These are phyloP conservation scores for Zelopaecilomyces penicillatus DNA, from an alignment of 2,329 filamentous ascomycete genomes.

Conservation along the genomic window DNA sequence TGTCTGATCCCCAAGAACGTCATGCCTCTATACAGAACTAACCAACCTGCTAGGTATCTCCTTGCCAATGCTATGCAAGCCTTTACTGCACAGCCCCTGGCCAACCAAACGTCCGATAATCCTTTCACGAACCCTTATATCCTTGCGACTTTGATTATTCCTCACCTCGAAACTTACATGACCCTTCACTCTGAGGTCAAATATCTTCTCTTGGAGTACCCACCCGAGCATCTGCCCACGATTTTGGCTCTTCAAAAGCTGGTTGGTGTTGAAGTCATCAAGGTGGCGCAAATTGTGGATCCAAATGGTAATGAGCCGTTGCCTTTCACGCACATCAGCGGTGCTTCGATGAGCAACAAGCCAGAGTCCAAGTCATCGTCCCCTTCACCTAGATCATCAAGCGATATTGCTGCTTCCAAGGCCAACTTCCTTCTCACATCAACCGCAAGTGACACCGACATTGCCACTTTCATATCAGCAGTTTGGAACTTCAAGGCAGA, in stretches of 20 bases:
- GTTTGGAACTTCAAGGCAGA: conserved; percentile 37
- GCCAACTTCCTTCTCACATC: conserved; percentile 51
- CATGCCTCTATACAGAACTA: conserved; percentile 1
- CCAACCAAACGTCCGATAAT: conserved; percentile 43
- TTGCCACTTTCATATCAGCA: conserved; percentile 43
- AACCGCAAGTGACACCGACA: conserved; percentile 44
- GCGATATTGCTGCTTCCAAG: conserved; percentile 33
- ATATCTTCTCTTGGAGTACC: conserved; percentile 52
- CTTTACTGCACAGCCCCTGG: conserved; percentile 42
- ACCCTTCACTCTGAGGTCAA: conserved; percentile 42
- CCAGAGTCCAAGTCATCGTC: conserved; percentile 15
- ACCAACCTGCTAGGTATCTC: conserved; percentile 39
- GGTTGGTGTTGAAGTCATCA: conserved; percentile 47
- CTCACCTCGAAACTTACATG: conserved; percentile 53
- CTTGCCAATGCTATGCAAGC: conserved; percentile 53
- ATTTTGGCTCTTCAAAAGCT: conserved; percentile 50
- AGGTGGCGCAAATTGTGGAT: conserved; percentile 49
- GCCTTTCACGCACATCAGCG: conserved; percentile 32
- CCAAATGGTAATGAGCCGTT: conserved; percentile 28
- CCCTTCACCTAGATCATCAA: conserved; percentile 17
- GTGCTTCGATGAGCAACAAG: conserved; percentile 20
- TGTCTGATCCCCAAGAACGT: not conserved
- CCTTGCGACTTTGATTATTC: conserved; percentile 50
- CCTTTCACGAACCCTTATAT: conserved; percentile 46
- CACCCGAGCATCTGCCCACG: conserved; percentile 46